Percentiles rank a stretch among this genome's conserved stretches.
Evolutionary conservation across 345 rosid species (phyloP).

Genomic region (Nephelium lappaceum): DNA sequence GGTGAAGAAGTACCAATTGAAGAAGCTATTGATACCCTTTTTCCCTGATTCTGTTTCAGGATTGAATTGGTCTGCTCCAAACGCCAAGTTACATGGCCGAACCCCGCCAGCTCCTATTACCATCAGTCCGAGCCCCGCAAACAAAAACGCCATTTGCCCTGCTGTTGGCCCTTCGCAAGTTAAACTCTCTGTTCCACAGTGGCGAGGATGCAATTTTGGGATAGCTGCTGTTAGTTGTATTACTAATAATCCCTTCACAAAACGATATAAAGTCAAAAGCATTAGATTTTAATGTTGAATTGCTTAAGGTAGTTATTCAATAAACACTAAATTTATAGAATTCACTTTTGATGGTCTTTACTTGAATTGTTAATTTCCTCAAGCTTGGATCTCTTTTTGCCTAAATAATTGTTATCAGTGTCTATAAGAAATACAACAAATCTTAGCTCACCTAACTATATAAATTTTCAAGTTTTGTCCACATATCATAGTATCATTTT

Average conservation of each 20-base stretch:
- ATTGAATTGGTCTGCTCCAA: slow-evolving; percentile 82
- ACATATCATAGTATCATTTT: background rate
- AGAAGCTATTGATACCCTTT: slow-evolving; percentile 75
- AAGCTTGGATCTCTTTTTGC: background rate
- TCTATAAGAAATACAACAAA: too few relatives aligned
- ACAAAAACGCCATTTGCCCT: slow-evolving; percentile 61
- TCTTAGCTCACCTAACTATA: too few relatives aligned
- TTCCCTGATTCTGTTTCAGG: slow-evolving; percentile 72
- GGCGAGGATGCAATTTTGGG: slow-evolving; percentile 52
- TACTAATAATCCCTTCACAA: slow-evolving; percentile 54
- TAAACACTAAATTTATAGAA: background rate
- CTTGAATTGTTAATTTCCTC: background rate
- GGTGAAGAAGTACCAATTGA: slow-evolving; percentile 86
- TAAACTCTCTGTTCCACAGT: slow-evolving; percentile 34
- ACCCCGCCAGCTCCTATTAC: slow-evolving; percentile 76
- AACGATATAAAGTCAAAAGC: background rate
- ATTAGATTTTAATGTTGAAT: too few relatives aligned
- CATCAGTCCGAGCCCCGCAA: slow-evolving; percentile 51
- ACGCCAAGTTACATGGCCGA: slow-evolving; percentile 76
- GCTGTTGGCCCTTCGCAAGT: slow-evolving; percentile 54
- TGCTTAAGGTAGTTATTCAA: background rate
- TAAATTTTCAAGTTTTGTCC: background rate
- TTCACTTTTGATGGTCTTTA: background rate
- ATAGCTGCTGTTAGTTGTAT: slow-evolving; percentile 70
- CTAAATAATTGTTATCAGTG: too few relatives aligned